Evolutionary conservation across 306 rosid species (phyloP).

Genomic region (Casuarina equisetifolia): DNA sequence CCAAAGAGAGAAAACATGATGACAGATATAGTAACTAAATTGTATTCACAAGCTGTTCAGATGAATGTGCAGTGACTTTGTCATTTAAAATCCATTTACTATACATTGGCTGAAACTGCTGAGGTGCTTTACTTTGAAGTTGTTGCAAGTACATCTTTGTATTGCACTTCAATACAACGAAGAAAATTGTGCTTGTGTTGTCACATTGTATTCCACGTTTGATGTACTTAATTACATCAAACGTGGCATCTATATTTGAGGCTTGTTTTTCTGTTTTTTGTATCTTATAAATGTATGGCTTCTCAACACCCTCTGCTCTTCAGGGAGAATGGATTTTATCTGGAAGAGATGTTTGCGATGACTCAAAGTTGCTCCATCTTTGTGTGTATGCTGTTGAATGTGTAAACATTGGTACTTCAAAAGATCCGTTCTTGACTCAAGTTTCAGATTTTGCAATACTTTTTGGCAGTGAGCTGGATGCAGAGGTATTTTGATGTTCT

Average conservation of each 20-base stretch:
- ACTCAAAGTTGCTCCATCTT: constrained; percentile 59
- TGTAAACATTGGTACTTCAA: constrained; percentile 71
- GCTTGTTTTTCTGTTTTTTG: not conserved
- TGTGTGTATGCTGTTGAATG: constrained; percentile 70
- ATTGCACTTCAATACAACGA: not conserved
- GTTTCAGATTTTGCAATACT: constrained; percentile 89
- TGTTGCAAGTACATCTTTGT: not conserved
- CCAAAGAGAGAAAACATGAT: not conserved
- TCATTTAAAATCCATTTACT: not conserved
- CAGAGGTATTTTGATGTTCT: constrained; percentile 71
- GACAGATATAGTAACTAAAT: not conserved
- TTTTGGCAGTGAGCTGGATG: constrained; percentile 98
- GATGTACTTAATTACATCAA: not conserved
- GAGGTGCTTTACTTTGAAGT: not conserved
- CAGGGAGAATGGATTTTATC: constrained; percentile 99
- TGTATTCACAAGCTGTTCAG: not conserved
- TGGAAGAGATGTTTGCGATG: constrained; percentile 67
- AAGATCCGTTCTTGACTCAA: constrained; percentile 91
- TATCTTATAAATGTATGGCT: constrained; percentile 14
- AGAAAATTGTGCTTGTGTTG: not conserved
- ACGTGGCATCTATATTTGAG: not conserved
- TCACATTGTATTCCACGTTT: not conserved
- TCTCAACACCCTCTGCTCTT: constrained; percentile 32
- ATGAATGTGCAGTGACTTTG: not conserved
- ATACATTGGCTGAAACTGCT: not conserved